Evolutionary conservation across 2,329 filamentous ascomycete genomes (phyloP).

Genomic region (Xylariomycetidae sp.): DNA sequence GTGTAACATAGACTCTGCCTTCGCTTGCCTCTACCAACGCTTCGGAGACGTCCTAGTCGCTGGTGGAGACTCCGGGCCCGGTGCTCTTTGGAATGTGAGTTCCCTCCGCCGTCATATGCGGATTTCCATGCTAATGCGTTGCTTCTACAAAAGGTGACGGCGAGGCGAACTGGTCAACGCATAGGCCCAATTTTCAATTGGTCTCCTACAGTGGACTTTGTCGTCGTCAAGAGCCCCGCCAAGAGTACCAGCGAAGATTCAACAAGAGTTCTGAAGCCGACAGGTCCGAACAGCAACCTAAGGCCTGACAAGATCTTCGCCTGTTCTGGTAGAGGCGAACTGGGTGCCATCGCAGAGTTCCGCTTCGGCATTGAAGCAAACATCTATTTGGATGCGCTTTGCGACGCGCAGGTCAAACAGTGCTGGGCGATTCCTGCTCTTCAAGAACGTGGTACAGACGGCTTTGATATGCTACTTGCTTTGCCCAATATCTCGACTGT

Average conservation of each 20-base stretch:
- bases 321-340: constrained; percentile 56
- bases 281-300: constrained; percentile 19
- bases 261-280: constrained; percentile 43
- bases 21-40: constrained; percentile 65
- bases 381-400: constrained; percentile 53
- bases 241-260: constrained; percentile 21
- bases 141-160: constrained; percentile 37
- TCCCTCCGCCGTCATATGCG: constrained; percentile 1
- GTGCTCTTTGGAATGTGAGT: constrained; percentile 66
- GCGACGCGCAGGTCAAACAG: constrained; percentile 40
- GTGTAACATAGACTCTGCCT: constrained; percentile 74
- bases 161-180: constrained; percentile 46
- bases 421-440: constrained; percentile 45
- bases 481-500: constrained; percentile 43
- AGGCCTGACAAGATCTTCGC: constrained; percentile 57
- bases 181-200: constrained; percentile 60
- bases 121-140: neutral
- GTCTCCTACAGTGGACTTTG: constrained; percentile 52
- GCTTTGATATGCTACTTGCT: constrained; percentile 40
- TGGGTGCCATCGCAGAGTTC: constrained; percentile 61
- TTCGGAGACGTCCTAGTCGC: constrained; percentile 74
- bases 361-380: constrained; percentile 64
- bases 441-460: constrained; percentile 14
- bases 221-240: constrained; percentile 35
- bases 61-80: constrained; percentile 71